Percentiles rank a stretch among this genome's conserved stretches.
Evolutionary conservation across 2,329 filamentous ascomycete genomes (phyloP).

Genomic region (Corynespora cassiicola): DNA sequence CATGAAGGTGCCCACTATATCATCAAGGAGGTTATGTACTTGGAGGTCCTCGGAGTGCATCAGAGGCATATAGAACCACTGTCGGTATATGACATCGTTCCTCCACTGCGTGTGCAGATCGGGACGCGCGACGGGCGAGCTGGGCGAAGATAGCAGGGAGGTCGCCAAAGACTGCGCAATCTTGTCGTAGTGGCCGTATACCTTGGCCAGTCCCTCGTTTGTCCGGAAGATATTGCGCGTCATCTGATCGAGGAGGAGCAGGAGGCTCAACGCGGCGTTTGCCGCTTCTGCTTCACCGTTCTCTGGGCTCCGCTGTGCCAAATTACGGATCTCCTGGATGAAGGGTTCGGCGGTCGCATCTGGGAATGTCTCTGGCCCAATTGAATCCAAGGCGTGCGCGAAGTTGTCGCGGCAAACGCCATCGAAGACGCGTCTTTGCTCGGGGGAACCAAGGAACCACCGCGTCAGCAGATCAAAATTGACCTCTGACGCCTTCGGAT

Average conservation of each 20-base stretch:
- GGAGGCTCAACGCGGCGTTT: slow-evolving; percentile 54
- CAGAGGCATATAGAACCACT: slow-evolving; percentile 67
- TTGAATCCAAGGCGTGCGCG: slow-evolving; percentile 41
- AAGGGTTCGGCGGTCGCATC: slow-evolving; percentile 47
- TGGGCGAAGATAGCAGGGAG: slow-evolving; percentile 41
- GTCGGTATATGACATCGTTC: slow-evolving; percentile 47
- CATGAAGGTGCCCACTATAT: slow-evolving; percentile 39
- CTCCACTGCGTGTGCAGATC: slow-evolving; percentile 38
- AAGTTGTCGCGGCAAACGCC: slow-evolving; percentile 40
- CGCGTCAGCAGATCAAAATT: slow-evolving; percentile 31
- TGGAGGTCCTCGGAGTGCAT: slow-evolving; percentile 63
- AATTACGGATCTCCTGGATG: slow-evolving; percentile 36
- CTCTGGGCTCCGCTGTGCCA: slow-evolving; percentile 17
- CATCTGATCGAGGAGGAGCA: slow-evolving; percentile 69
- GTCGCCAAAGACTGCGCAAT: slow-evolving; percentile 56
- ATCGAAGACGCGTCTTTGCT: slow-evolving; percentile 47
- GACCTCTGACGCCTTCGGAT: slow-evolving; percentile 28
- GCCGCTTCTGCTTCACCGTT: slow-evolving; percentile 32
- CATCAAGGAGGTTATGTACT: slow-evolving; percentile 51
- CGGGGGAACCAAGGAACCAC: slow-evolving; percentile 46
- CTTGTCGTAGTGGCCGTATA: slow-evolving; percentile 65
- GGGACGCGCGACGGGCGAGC: slow-evolving; percentile 24
- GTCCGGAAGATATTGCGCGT: slow-evolving; percentile 67
- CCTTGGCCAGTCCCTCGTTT: slow-evolving; percentile 47
- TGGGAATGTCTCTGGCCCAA: slow-evolving; percentile 41